These are phyloP conservation scores for Solanum neorickii DNA, from an alignment of 257 asterid species.

Conservation along the genomic window DNA sequence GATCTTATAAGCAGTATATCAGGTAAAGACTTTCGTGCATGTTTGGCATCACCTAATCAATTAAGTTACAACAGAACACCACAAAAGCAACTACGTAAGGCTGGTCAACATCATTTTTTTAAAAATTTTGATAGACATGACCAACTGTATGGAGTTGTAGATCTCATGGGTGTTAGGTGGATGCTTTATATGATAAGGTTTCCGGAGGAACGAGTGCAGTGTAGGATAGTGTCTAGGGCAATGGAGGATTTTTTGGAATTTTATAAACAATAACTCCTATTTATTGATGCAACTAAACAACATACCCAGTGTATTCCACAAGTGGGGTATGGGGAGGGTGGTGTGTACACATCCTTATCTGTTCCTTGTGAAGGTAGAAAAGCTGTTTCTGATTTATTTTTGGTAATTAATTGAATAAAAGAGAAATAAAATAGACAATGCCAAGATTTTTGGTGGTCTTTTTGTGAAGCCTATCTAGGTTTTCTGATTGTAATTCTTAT, in stretches of 20 bases:
- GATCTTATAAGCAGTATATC: conserved; percentile 64
- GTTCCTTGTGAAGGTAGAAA: background rate
- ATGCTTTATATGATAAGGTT: background rate
- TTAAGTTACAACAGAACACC: background rate
- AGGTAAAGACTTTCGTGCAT: conserved; percentile 33
- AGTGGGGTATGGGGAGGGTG: background rate
- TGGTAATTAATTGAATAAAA: background rate
- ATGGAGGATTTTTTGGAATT: background rate
- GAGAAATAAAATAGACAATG: background rate
- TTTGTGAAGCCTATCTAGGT: background rate
- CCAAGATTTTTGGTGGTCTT: background rate
- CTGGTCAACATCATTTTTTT: background rate
- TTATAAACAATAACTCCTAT: background rate
- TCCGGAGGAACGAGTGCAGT: background rate
- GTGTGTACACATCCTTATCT: background rate
- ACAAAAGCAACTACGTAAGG: background rate
- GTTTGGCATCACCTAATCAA: background rate
- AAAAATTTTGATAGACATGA: background rate
- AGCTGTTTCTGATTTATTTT: background rate
- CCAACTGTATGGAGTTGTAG: background rate
- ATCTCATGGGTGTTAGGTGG: background rate
- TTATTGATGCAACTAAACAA: background rate
- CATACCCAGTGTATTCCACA: background rate
- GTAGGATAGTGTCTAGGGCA: background rate
- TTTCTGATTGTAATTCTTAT: background rate